Evolutionary conservation across 441 rosid genomes (phyloP), one percentile per base, ranked within the genome.

Genomic region (Gossypium davidsonii): DNA sequence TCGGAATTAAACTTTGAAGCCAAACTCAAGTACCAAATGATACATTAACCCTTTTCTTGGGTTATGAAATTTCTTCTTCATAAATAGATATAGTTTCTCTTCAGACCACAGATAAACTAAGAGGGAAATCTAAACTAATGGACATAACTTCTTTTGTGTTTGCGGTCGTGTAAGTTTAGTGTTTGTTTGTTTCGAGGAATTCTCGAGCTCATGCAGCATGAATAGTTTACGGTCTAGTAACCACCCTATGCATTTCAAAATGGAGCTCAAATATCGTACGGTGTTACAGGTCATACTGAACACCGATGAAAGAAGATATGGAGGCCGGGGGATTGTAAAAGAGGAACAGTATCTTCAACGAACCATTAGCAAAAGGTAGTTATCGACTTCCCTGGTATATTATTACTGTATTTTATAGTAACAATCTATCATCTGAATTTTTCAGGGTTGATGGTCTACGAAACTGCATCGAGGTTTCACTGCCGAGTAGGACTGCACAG

Each of bases 401-500:
- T 3, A 9, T 69, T 31, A 44, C 51, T n/a, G 25, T 17, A 8
- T 21, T 42, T 64, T 18, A 23, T 66, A 69, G 48, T 70, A 74
- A 34, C 72, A 55, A 68, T 64, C 77, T 67, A 52, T 55, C 63
- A 17, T 69, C 70, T 73, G 61, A 67, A 26, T 77, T 18, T 80
- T 48, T 49, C 89, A 95, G 99, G 79, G 87, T 79, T 81, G 98
- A 93, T 78, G 91, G 97, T 73, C 86, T 82, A 53, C 84, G 81
- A 74, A 86, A 87, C 77, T 90, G 91, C 92, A 78, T 93, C 78
- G 92, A 89, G 79, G 86, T 91, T 74, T 37, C 81, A 83, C 80
- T 95, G 70, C 98, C 98, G 60, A 81, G 90, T 85, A 87, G 97
- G 83, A 90, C 94, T 77, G 98, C 97, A 20, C 99, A 93, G 90